Evolutionary conservation across 1,139 yeast species (phyloP).

Genomic region (Dujonia santamariae): DNA sequence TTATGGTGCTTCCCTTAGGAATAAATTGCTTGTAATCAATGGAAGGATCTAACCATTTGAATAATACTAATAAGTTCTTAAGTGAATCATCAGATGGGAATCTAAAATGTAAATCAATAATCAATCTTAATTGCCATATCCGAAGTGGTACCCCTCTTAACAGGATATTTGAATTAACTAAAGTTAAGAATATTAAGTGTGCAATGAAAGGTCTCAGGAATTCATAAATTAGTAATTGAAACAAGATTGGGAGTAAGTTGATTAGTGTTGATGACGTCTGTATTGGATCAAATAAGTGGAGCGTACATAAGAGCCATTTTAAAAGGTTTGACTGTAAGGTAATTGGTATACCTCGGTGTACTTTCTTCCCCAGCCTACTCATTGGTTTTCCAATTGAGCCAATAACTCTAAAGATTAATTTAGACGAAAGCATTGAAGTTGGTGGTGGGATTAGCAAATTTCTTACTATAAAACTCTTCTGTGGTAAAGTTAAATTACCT

Average conservation of each 20-base stretch:
- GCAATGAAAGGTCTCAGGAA: conserved; percentile 30
- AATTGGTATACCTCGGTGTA: conserved; percentile 13
- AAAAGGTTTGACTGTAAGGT: conserved; percentile 23
- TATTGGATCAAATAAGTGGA: conserved; percentile 24
- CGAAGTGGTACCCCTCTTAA: conserved; percentile 14
- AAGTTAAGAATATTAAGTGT: conserved; percentile 25
- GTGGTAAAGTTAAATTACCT: conserved; percentile 30
- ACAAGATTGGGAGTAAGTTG: conserved; percentile 23
- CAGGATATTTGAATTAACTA: conserved; percentile 14
- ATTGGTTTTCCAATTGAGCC: conserved; percentile 8
- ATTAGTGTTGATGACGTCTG: conserved; percentile 12
- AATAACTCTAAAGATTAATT: background rate
- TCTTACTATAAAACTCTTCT: conserved; percentile 10
- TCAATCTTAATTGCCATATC: conserved; percentile 33
- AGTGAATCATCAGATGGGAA: conserved; percentile 36
- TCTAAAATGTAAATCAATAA: conserved; percentile 27
- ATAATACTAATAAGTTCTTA: conserved; percentile 21
- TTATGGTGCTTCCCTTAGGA: background rate
- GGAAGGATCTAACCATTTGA: conserved; percentile 21
- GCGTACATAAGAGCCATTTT: conserved; percentile 28
- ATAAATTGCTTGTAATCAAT: background rate
- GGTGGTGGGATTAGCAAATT: conserved; percentile 2
- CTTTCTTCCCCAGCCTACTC: conserved; percentile 4
- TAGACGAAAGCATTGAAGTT: too few species aligned
- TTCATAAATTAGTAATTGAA: conserved; percentile 31